These are phyloP conservation scores for Aspergillus intermedius DNA, from an alignment of 2,329 filamentous ascomycete genomes.

Conservation along the genomic window DNA sequence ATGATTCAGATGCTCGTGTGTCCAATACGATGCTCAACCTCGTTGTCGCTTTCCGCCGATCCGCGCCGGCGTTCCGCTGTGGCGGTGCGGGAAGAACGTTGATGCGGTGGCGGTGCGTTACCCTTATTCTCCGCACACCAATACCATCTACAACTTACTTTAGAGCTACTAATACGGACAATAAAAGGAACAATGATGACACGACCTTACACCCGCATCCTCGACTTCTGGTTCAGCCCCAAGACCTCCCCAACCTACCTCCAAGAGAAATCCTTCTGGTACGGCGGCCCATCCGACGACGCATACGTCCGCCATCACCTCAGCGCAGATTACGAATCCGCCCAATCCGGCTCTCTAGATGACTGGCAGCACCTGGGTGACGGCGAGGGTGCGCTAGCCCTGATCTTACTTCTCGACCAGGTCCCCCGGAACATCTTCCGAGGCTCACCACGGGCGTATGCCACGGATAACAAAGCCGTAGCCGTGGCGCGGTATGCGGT, in stretches of 20 bases:
- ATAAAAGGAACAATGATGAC: background rate
- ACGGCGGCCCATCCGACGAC: constrained; percentile 16
- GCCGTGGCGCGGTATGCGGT: constrained; percentile 20
- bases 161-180: no score
- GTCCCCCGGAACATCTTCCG: constrained; percentile 34
- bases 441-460: constrained; percentile 23
- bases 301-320: constrained; percentile 14
- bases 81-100: constrained; percentile 22
- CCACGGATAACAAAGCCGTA: constrained; percentile 23
- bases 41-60: constrained; percentile 15
- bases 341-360: constrained; percentile 14
- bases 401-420: constrained; percentile 35
- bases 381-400: constrained; percentile 24
- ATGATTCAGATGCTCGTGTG: background rate
- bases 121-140: background rate
- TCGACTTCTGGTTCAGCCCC: constrained; percentile 23
- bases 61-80: constrained; percentile 18
- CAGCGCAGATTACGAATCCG: constrained; percentile 11
- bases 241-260: constrained; percentile 13
- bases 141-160: background rate
- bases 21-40: background rate
- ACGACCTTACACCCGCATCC: constrained; percentile 14
- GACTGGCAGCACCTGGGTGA: constrained; percentile 9
- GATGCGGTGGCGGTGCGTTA: constrained; percentile 26
- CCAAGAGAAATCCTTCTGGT: constrained; percentile 17